These are phyloP conservation scores for Oidiodendron maius DNA, from an alignment of 495 filamentous ascomycete genomes.

Conservation along the genomic window DNA sequence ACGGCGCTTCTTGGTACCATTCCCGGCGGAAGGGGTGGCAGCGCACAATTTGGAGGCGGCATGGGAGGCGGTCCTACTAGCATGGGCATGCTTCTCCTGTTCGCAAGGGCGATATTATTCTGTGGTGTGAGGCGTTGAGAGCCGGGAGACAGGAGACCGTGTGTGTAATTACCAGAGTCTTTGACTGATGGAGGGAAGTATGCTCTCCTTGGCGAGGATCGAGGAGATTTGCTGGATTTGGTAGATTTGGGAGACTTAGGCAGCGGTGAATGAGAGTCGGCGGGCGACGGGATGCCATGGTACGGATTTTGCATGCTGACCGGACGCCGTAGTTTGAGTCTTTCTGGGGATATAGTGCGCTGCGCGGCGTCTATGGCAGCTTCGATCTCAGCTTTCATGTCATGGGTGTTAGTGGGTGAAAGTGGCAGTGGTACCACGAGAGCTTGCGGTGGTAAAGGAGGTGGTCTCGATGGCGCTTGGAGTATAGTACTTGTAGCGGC, in stretches of 20 bases:
- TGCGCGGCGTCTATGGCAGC: not conserved
- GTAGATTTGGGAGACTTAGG: too few species aligned
- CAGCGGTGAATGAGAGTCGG: too few species aligned
- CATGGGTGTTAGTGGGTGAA: not conserved
- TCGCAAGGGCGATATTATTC: slow-evolving; percentile 23
- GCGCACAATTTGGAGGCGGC: slow-evolving; percentile 57
- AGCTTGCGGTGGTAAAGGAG: slow-evolving; percentile 4
- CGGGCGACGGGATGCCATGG: not conserved
- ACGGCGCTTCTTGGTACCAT: too few species aligned
- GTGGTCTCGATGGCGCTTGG: not conserved
- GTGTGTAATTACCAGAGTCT: too few species aligned
- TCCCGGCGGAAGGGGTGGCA: slow-evolving; percentile 51
- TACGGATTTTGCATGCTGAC: slow-evolving; percentile 12
- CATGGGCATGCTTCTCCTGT: slow-evolving; percentile 53
- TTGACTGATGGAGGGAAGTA: too few species aligned
- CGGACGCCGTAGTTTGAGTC: slow-evolving; percentile 15
- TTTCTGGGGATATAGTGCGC: not conserved
- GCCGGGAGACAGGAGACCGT: not conserved
- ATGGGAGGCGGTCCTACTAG: slow-evolving; percentile 53
- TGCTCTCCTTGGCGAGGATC: too few species aligned
- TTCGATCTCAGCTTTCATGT: not conserved
- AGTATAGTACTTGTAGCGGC: not conserved
- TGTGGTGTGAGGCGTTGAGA: slow-evolving; percentile 8
- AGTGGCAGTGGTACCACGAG: not conserved
- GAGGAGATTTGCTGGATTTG: not conserved